phyloP scores from a whole-genome alignment of 148 eudicot species.

The Chenopodium suecicum region DNA sequence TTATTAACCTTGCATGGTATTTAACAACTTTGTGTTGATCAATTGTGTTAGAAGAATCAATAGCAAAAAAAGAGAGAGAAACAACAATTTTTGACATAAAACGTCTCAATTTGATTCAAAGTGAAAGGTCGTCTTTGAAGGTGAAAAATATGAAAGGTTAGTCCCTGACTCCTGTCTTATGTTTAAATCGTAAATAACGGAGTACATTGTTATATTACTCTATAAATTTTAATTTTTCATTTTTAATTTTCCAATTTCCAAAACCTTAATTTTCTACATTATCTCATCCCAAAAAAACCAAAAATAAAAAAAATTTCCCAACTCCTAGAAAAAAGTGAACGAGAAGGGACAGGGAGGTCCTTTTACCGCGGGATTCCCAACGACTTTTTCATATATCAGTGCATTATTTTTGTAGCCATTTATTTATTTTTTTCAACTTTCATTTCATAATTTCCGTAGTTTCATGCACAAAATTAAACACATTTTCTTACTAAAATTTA shows the following conservation, averaged over 20 bases:
- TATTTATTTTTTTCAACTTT: constrained; percentile 1
- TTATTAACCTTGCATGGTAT: too few relatives aligned
- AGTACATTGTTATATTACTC: too few relatives aligned
- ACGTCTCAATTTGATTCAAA: too few relatives aligned
- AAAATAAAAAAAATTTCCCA: neutral
- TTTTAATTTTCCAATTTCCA: neutral
- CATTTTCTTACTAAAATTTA: neutral
- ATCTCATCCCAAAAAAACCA: neutral
- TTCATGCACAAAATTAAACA: constrained; percentile 26
- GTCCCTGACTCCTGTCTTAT: too few relatives aligned
- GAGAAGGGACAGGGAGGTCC: constrained; percentile 26
- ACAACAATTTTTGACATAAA: too few relatives aligned
- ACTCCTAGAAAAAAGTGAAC: neutral
- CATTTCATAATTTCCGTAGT: constrained; percentile 12
- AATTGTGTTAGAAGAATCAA: too few relatives aligned
- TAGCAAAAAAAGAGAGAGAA: too few relatives aligned
- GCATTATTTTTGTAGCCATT: neutral
- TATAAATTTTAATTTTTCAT: too few relatives aligned
- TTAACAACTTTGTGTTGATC: too few relatives aligned
- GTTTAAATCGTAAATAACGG: too few relatives aligned
- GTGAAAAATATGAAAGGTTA: too few relatives aligned
- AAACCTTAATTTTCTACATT: neutral
- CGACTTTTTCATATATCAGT: constrained; percentile 25
- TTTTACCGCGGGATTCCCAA: constrained; percentile 49
- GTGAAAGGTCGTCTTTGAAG: too few relatives aligned